A percentile compares a stretch with the other conserved stretches of the same genome.
phyloP scores from a whole-genome alignment of 345 rosid genomes.

The Raphanus sativus region DNA sequence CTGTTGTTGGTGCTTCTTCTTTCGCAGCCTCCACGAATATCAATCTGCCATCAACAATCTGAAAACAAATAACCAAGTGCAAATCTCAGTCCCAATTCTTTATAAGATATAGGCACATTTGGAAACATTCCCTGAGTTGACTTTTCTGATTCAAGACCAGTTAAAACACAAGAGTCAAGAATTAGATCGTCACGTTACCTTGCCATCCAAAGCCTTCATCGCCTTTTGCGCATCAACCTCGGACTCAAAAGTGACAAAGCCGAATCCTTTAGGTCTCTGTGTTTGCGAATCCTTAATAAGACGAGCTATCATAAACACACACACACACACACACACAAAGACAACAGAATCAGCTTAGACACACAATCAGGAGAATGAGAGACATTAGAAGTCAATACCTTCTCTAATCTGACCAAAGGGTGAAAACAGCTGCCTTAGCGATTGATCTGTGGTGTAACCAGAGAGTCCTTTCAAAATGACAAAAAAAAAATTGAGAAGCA shows the following conservation, averaged over 20 bases:
- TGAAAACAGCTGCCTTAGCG: slow-evolving; percentile 50
- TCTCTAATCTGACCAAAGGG: slow-evolving; percentile 56
- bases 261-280: slow-evolving; percentile 67
- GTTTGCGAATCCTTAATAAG: slow-evolving; percentile 49
- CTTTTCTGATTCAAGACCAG: background rate
- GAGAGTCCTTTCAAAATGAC: slow-evolving; percentile 48
- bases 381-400: slow-evolving; percentile 38
- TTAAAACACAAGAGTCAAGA: background rate
- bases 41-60: slow-evolving; percentile 53
- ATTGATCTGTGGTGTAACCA: slow-evolving; percentile 50
- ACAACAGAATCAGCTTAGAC: background rate
- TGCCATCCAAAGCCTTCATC: slow-evolving; percentile 61
- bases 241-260: slow-evolving; percentile 57
- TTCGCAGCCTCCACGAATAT: slow-evolving; percentile 57
- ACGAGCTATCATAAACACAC: slow-evolving; percentile 48
- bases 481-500: background rate
- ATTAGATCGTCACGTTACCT: slow-evolving; percentile 49
- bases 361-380: background rate
- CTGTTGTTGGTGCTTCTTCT: slow-evolving; percentile 3
- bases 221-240: slow-evolving; percentile 60
- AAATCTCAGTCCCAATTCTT: background rate
- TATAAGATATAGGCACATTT: background rate
- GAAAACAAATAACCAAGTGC: slow-evolving; percentile 12
- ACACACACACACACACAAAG: slow-evolving; percentile 12
- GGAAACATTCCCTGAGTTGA: background rate